Evolutionary conservation across 305 asterid genomes (phyloP).

Genomic region (Fraxinus greggii): DNA sequence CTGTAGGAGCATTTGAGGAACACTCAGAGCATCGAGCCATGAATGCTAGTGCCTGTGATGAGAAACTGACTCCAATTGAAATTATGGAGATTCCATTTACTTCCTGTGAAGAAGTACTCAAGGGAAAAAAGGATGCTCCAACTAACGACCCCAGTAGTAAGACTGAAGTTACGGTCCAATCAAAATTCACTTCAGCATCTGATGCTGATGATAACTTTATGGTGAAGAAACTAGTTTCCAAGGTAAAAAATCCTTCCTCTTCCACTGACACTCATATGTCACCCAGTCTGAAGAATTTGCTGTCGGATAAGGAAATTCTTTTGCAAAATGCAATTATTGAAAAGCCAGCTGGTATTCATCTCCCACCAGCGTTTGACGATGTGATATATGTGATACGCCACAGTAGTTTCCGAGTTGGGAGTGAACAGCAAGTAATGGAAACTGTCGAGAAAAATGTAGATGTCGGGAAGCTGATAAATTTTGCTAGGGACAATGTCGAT

Average conservation of each 20-base stretch:
- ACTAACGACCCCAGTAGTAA: constrained; percentile 16
- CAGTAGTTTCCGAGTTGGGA: constrained; percentile 61
- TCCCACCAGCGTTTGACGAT: constrained; percentile 56
- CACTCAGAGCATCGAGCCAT: constrained; percentile 36
- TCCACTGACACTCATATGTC: constrained; percentile 35
- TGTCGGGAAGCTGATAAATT: constrained; percentile 49
- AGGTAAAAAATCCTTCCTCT: constrained; percentile 31
- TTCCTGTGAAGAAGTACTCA: constrained; percentile 24
- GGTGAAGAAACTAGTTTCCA: constrained; percentile 41
- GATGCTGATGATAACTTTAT: constrained; percentile 51
- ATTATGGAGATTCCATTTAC: constrained; percentile 15
- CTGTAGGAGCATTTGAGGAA: constrained; percentile 31
- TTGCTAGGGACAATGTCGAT: constrained; percentile 45
- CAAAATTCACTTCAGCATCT: constrained; percentile 31
- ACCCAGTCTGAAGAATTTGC: constrained; percentile 36
- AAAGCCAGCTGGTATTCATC: constrained; percentile 34
- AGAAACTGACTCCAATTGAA: constrained; percentile 29
- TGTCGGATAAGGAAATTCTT: constrained; percentile 35
- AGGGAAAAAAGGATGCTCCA: constrained; percentile 27
- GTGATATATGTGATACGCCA: constrained; percentile 63
- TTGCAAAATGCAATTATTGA: constrained; percentile 50
- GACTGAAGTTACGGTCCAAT: constrained; percentile 4
- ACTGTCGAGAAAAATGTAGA: constrained; percentile 40
- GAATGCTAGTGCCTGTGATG: constrained; percentile 34
- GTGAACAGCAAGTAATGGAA: constrained; percentile 49